Percentiles rank a stretch among this genome's conserved stretches.
Conservation (phyloP, 257 asterid species). For the Ajuga chamaepitys region DNA sequence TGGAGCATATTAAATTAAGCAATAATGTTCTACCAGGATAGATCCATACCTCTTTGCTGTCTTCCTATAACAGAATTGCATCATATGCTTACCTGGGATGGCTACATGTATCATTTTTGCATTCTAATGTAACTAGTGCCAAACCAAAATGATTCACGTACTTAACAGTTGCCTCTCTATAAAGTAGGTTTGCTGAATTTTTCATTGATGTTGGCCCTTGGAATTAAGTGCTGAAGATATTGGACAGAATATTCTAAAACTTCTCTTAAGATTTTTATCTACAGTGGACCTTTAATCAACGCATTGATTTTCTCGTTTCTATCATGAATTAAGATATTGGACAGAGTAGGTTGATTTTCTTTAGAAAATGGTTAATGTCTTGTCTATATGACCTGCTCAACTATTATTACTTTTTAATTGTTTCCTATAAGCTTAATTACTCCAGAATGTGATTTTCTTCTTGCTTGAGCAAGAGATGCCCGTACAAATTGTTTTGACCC, state of each 20-base stretch:
- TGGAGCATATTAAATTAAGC: conserved; percentile 4
- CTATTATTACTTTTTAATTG: background rate
- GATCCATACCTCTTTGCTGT: background rate
- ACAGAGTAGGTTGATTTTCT: background rate
- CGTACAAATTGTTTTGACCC: background rate
- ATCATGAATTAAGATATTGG: background rate
- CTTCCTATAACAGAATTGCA: background rate
- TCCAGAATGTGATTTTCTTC: background rate
- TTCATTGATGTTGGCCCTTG: background rate
- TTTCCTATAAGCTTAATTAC: background rate
- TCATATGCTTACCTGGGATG: background rate
- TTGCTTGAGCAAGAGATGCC: background rate
- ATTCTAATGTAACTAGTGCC: conserved; percentile 5
- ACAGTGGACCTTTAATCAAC: background rate
- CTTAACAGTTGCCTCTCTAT: background rate
- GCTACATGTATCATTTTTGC: background rate
- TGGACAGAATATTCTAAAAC: background rate
- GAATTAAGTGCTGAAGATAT: background rate
- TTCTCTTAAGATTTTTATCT: background rate
- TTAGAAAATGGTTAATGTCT: background rate
- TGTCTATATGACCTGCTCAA: background rate
- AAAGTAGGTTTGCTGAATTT: background rate
- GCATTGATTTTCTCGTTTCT: background rate
- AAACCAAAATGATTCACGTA: background rate
- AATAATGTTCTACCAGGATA: background rate